phyloP scores from a whole-genome alignment of 23 red algal species.

The Gracilaria caudata region DNA sequence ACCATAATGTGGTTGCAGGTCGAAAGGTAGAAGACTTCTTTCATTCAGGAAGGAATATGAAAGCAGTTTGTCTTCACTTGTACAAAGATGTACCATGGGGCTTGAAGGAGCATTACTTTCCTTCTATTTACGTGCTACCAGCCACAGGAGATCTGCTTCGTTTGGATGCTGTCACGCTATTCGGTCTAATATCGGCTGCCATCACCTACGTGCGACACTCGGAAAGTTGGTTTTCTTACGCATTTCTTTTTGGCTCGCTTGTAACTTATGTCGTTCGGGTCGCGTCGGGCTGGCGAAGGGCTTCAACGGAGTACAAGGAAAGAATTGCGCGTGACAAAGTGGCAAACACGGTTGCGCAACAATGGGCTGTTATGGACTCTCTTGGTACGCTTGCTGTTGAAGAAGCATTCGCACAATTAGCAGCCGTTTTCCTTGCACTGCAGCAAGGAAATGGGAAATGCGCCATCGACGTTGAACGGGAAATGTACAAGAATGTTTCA shows the following conservation, averaged over 20 bases:
- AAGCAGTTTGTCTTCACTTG: conserved; percentile 28
- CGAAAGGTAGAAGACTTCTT: neutral
- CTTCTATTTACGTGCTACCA: conserved; percentile 49
- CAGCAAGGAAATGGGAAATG: neutral
- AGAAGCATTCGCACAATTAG: conserved; percentile 39
- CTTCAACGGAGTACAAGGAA: conserved; percentile 35
- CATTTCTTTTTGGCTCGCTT: conserved; percentile 23
- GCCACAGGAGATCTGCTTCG: conserved; percentile 57
- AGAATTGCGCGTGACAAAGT: conserved; percentile 42
- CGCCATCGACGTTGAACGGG: neutral
- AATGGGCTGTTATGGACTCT: conserved; percentile 24
- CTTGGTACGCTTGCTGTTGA: conserved; percentile 30
- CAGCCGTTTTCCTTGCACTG: conserved; percentile 33
- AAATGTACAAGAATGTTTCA: conserved; percentile 10
- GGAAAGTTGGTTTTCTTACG: conserved; percentile 16
- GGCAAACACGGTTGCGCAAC: conserved; percentile 6
- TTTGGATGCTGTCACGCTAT: conserved; percentile 49
- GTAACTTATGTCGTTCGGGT: conserved; percentile 45
- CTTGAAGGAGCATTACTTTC: conserved; percentile 32
- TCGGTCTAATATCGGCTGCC: conserved; percentile 19
- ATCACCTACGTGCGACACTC: conserved; percentile 21
- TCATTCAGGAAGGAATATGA: neutral
- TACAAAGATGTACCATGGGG: conserved; percentile 54
- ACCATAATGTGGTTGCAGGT: neutral
- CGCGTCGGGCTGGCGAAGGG: conserved; percentile 31